These are phyloP conservation scores for Phaeophleospora eucalypticola DNA, from an alignment of 2,329 filamentous ascomycete species.

Conservation along the genomic window DNA sequence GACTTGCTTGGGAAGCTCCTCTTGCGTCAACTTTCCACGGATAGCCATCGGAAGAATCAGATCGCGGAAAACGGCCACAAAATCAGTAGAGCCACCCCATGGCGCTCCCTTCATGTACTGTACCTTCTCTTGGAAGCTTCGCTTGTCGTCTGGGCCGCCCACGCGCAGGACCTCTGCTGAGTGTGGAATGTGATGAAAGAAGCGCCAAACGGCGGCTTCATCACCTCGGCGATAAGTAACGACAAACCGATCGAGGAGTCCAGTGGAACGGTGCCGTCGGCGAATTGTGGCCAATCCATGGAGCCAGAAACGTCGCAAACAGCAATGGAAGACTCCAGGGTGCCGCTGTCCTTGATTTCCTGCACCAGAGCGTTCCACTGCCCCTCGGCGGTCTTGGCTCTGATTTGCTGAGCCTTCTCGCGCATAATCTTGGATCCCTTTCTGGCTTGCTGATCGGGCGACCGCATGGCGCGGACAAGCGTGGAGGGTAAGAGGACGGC, in stretches of 20 bases:
- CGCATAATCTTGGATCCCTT: constrained; percentile 22
- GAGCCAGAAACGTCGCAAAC: constrained; percentile 57
- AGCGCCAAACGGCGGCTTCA: constrained; percentile 51
- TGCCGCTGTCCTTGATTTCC: constrained; percentile 54
- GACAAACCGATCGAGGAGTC: constrained; percentile 55
- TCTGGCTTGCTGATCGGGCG: neutral
- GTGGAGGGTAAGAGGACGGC: constrained; percentile 53
- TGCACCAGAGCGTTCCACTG: constrained; percentile 59
- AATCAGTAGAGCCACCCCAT: constrained; percentile 50
- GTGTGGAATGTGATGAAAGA: constrained; percentile 54
- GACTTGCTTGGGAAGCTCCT: constrained; percentile 59
- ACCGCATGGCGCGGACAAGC: constrained; percentile 36
- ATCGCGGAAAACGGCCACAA: constrained; percentile 52
- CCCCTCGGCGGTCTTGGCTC: constrained; percentile 41
- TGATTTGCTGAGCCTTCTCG: constrained; percentile 32
- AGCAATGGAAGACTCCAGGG: constrained; percentile 51
- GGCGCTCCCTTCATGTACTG: constrained; percentile 24
- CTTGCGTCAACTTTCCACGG: constrained; percentile 46
- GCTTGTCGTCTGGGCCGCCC: constrained; percentile 33
- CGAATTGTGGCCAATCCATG: constrained; percentile 42
- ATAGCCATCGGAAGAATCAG: constrained; percentile 54
- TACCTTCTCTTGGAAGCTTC: constrained; percentile 44
- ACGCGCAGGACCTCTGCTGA: constrained; percentile 42
- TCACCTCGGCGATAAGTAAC: constrained; percentile 53
- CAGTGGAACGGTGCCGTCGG: constrained; percentile 48